phyloP scores from a whole-genome alignment of 2,329 filamentous ascomycete species.

The Beauveria sp. region DNA sequence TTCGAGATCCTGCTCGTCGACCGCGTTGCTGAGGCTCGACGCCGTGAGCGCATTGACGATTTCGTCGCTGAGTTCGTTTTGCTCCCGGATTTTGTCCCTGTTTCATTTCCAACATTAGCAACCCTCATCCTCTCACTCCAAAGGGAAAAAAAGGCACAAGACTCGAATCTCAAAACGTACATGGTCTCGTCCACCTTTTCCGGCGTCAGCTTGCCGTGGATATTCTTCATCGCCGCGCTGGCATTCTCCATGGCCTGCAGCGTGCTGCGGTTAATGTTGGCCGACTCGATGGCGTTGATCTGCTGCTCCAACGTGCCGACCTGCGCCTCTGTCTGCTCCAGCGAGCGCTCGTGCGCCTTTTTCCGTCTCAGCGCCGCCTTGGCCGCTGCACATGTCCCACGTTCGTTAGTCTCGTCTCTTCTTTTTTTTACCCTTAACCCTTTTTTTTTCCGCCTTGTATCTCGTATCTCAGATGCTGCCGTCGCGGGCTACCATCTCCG shows the following conservation, averaged over 20 bases:
- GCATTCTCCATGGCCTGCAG: conserved; percentile 90
- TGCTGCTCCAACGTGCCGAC: conserved; percentile 90
- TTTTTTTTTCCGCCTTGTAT: too few relatives aligned
- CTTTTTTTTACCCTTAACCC: too few relatives aligned
- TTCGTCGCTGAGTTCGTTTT: conserved; percentile 88
- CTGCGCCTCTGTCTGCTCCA: conserved; percentile 84
- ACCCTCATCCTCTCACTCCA: not conserved
- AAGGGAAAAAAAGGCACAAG: too few relatives aligned
- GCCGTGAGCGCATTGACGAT: conserved; percentile 79
- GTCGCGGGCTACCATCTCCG: not conserved
- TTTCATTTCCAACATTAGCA: conserved; percentile 21
- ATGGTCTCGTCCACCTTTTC: conserved; percentile 94
- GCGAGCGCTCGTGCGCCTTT: conserved; percentile 85
- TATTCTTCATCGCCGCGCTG: conserved; percentile 82
- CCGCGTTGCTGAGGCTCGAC: conserved; percentile 55
- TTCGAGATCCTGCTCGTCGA: conserved; percentile 83
- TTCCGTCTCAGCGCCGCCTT: conserved; percentile 87
- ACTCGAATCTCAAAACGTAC: conserved; percentile 44
- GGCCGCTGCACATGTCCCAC: conserved; percentile 54
- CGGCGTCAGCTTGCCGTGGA: conserved; percentile 82
- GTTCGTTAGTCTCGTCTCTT: not conserved
- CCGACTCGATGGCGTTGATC: conserved; percentile 93
- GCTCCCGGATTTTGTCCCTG: conserved; percentile 85
- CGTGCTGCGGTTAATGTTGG: conserved; percentile 98
- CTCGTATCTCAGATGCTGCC: not conserved